These are phyloP conservation scores for Salix udensis DNA, from an alignment of 345 rosid species.

Conservation along the genomic window DNA sequence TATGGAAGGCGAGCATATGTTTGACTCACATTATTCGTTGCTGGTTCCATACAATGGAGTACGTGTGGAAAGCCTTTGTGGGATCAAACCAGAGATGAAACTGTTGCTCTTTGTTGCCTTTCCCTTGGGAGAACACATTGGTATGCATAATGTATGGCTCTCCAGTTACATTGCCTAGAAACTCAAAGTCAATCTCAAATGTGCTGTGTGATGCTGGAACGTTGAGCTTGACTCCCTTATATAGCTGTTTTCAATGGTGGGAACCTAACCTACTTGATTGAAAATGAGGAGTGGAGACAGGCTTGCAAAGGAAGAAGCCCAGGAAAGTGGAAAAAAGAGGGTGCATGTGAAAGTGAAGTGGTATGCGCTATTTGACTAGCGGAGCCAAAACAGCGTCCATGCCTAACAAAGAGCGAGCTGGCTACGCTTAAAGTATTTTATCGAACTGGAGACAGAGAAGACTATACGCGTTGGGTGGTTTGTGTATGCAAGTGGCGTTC, in stretches of 20 bases:
- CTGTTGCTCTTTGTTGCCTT: constrained; percentile 8
- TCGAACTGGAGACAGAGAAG: neutral
- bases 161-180: constrained; percentile 1
- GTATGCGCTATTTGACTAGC: neutral
- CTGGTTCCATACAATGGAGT: constrained; percentile 5
- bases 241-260: neutral
- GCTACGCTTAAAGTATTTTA: neutral
- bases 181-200: constrained; percentile 13
- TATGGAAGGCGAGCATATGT: neutral
- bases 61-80: constrained; percentile 10
- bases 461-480: neutral
- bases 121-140: constrained; percentile 6
- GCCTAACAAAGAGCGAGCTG: neutral
- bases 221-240: neutral
- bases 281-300: neutral
- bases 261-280: neutral
- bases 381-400: neutral
- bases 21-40: constrained; percentile 8
- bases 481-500: neutral
- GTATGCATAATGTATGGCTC: constrained; percentile 14
- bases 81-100: constrained; percentile 18
- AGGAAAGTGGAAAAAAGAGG: neutral
- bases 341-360: neutral
- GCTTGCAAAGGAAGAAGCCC: neutral
- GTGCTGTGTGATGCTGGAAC: neutral